phyloP scores from a whole-genome alignment of 2,329 filamentous ascomycete species.

The Sclerotinia trifoliorum region DNA sequence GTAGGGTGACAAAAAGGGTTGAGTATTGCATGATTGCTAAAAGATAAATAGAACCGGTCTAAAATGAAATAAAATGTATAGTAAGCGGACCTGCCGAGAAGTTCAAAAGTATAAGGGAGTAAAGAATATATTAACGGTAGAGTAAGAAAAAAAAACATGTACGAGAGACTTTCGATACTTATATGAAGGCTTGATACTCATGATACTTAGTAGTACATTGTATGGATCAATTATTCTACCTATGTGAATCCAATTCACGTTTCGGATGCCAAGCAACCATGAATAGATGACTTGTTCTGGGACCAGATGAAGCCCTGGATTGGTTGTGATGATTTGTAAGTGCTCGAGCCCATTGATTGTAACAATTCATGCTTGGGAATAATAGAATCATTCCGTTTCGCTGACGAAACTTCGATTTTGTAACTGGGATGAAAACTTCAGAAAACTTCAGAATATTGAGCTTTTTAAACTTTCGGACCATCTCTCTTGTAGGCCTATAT shows the following conservation, averaged over 20 bases:
- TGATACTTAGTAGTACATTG: not conserved
- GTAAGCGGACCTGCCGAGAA: slow-evolving; percentile 19
- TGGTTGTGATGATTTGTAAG: slow-evolving; percentile 1
- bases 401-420: slow-evolving; percentile 1
- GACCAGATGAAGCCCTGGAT: not conserved
- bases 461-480: not conserved
- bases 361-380: slow-evolving; percentile 16
- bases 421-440: not conserved
- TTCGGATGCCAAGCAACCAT: slow-evolving; percentile 9
- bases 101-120: not conserved
- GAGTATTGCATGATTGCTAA: slow-evolving; percentile 30
- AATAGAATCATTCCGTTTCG: slow-evolving; percentile 2
- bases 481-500: not conserved
- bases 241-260: not conserved
- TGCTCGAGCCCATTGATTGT: slow-evolving; percentile 6
- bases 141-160: not conserved
- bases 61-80: not conserved
- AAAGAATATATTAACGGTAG: not conserved
- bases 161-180: slow-evolving; percentile 8
- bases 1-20: slow-evolving; percentile 31
- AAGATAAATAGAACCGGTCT: not conserved
- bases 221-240: not conserved
- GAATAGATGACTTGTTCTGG: not conserved
- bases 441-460: too few relatives aligned
- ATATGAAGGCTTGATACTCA: not conserved